phyloP scores from a whole-genome alignment of 1,284 basidiomycete species.

The Rhodotorula glutinis region DNA sequence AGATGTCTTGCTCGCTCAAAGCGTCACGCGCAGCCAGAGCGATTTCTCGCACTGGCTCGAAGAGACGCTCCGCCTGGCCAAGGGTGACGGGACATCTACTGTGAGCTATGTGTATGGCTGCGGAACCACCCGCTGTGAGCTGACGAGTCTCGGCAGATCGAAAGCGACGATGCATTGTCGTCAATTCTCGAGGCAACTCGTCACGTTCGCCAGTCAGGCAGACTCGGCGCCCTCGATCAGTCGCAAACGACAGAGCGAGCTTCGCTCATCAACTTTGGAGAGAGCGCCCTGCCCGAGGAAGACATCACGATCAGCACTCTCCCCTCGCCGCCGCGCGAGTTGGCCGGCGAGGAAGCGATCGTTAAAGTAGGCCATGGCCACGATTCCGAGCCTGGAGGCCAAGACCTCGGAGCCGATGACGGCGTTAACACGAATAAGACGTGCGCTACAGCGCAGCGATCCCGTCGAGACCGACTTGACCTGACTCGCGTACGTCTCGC shows the following conservation, averaged over 20 bases:
- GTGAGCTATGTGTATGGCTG: no score
- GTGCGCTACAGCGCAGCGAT: no score
- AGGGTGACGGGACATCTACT: conserved; percentile 8
- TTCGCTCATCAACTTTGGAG: neutral
- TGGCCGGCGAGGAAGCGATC: neutral
- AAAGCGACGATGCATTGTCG: conserved; percentile 25
- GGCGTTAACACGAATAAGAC: no score
- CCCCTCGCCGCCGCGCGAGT: neutral
- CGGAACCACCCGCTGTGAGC: no score
- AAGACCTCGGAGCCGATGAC: no score
- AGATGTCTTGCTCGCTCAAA: conserved; percentile 2
- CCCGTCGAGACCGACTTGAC: no score
- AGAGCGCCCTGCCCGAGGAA: neutral
- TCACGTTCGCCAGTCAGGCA: neutral
- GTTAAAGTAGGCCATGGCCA: neutral
- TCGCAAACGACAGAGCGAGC: neutral
- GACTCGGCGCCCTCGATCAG: neutral
- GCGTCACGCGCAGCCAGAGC: conserved; percentile 24
- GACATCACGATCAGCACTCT: conserved; percentile 1
- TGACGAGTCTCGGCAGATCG: conserved; percentile 14
- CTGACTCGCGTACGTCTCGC: neutral
- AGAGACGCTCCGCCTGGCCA: conserved; percentile 17
- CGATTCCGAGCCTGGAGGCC: no score
- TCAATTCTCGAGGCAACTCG: conserved; percentile 24
- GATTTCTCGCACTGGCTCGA: conserved; percentile 26